These are phyloP conservation scores for Angomonas ambiguus DNA, from an alignment of 208 protist species.

Conservation along the genomic window DNA sequence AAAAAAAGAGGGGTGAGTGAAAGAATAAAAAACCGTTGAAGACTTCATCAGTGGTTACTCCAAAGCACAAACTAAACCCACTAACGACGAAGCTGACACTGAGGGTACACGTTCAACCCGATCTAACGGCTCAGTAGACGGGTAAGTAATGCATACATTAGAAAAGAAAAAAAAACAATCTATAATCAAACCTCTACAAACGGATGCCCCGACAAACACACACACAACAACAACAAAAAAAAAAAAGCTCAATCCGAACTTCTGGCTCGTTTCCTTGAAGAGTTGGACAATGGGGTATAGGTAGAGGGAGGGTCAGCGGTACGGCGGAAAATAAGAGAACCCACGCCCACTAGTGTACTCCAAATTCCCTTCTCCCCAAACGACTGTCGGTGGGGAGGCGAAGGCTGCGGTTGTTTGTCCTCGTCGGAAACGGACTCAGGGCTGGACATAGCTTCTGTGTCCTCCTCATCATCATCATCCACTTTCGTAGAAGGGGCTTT, in stretches of 20 bases:
- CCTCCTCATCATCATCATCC: background rate
- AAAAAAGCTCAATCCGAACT: background rate
- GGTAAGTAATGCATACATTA: background rate
- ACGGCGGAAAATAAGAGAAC: background rate
- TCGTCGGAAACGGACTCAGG: too few relatives aligned
- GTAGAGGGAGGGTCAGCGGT: background rate
- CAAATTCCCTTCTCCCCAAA: background rate
- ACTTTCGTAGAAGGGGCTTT: background rate
- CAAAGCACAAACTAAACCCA: too few relatives aligned
- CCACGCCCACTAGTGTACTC: background rate
- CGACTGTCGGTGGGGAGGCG: background rate
- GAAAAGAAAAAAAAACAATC: background rate
- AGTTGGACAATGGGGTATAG: too few relatives aligned
- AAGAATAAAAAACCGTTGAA: background rate
- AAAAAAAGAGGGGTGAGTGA: background rate
- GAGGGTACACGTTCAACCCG: too few relatives aligned
- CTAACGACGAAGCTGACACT: too few relatives aligned
- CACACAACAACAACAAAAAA: background rate
- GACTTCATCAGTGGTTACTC: too few relatives aligned
- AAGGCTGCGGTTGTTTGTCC: background rate
- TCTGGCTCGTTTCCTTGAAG: too few relatives aligned
- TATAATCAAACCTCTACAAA: too few relatives aligned
- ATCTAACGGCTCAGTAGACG: background rate
- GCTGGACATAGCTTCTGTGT: too few relatives aligned
- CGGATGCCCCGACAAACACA: too few relatives aligned